phyloP scores from a whole-genome alignment of 805 yeast genomes.

The Saccharomycopsis fermentans region DNA sequence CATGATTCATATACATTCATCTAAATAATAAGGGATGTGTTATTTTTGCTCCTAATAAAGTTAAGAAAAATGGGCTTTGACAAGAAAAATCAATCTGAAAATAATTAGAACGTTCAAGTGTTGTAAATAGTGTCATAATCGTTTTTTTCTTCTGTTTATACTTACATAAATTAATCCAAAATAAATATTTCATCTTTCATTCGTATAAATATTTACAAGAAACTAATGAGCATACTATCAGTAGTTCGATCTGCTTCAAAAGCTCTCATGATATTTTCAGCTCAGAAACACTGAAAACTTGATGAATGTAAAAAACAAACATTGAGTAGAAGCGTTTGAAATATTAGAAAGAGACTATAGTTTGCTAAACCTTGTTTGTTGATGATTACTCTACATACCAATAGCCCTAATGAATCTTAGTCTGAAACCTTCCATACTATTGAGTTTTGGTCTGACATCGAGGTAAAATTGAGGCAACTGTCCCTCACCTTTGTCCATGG shows the following conservation, averaged over 20 bases:
- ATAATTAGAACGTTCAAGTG: not conserved
- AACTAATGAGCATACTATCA: too few species aligned
- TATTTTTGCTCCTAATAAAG: not conserved
- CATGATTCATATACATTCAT: too few species aligned
- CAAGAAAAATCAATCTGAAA: not conserved
- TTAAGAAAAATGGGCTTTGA: not conserved
- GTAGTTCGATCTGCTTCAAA: too few species aligned
- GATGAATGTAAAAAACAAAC: too few species aligned
- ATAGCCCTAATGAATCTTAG: constrained; percentile 57
- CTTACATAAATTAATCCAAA: not conserved
- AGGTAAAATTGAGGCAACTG: constrained; percentile 55
- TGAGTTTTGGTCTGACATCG: constrained; percentile 89
- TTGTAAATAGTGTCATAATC: not conserved
- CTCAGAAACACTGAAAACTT: not conserved
- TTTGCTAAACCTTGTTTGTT: too few species aligned
- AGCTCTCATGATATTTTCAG: not conserved
- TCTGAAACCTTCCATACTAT: constrained; percentile 69
- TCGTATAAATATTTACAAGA: not conserved
- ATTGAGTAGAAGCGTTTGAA: too few species aligned
- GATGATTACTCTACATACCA: constrained; percentile 30
- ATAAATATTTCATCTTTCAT: not conserved
- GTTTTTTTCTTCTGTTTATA: not conserved
- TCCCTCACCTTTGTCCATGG: constrained; percentile 35
- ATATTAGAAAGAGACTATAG: too few species aligned
- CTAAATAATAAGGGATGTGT: too few species aligned